These are phyloP conservation scores for Melanogaster broomeanus DNA, from an alignment of 768 basidiomycete genomes.

Conservation along the genomic window DNA sequence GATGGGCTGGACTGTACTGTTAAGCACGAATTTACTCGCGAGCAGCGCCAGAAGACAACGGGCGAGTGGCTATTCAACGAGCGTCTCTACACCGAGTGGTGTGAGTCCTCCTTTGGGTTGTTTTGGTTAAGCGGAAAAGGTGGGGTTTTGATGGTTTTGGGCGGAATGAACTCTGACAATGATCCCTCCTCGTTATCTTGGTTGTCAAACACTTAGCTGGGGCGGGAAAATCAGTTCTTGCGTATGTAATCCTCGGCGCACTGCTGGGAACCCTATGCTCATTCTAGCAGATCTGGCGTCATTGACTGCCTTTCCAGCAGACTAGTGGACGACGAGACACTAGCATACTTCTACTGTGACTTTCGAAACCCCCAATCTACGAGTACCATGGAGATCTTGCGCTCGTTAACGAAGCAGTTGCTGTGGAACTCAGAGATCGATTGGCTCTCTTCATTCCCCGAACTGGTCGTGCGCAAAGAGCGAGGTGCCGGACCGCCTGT, in stretches of 20 bases:
- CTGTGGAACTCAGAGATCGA: background rate
- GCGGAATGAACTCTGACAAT: too few relatives aligned
- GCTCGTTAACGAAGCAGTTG: constrained; percentile 3
- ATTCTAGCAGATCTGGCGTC: background rate
- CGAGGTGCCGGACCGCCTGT: constrained; percentile 1
- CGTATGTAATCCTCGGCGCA: background rate
- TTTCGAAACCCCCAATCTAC: constrained; percentile 2
- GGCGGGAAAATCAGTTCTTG: background rate
- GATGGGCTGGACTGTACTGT: background rate
- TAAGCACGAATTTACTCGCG: background rate
- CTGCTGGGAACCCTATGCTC: background rate
- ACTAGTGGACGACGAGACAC: background rate
- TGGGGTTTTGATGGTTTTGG: background rate
- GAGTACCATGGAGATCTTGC: background rate
- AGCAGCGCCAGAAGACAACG: background rate
- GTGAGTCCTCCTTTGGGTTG: background rate
- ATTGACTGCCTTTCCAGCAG: background rate
- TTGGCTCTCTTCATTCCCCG: constrained; percentile 1
- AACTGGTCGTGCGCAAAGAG: constrained; percentile 1
- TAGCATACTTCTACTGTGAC: constrained; percentile 13
- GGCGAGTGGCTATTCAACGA: background rate
- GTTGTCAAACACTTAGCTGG: background rate
- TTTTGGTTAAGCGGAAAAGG: constrained; percentile 11
- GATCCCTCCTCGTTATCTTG: too few relatives aligned
- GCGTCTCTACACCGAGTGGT: background rate